Base-by-base conservation (phyloP, 495 filamentous ascomycete genomes). In the Hapsidospora chrysogenum region DNA sequence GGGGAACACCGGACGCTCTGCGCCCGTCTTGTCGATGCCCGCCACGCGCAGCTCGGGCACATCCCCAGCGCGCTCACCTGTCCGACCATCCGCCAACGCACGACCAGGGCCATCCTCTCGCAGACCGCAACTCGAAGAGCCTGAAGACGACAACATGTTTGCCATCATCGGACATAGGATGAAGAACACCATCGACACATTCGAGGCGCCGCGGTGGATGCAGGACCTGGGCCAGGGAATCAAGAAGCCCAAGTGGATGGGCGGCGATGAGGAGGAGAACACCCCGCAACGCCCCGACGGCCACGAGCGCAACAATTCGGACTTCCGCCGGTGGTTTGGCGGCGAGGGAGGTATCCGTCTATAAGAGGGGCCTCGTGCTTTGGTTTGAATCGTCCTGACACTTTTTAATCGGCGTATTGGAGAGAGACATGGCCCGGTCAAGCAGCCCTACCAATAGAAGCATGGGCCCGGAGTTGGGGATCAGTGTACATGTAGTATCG, bases 211-310 rank as follows among this genome's bases (percentile, higher is more conserved):
- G 2, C 70, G 75, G 33, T 92, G 85, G 83, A 46, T 92, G 33
- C 68, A 75, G 41, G 72, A 73, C 15, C 67, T 78, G 35, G 58
- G 69, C 11, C 58, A 72, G 16, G 65, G 64, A 10, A 68, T 82
- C 46, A 79, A 79, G 49, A 64, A 74, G 47, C 86, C 84, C 2
- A 82, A 77, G 41, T 94, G 86, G 86, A 80, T 93, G 75, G 71
- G 70, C 9, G 72, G 68, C 13, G 65, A 59, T 38, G 63, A 63
- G 27, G 56, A 55, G 11, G 58, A 25, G 26, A 26, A n/a, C 2
- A 22, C 31, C 14, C n/a, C 20, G 26, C 19, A 20, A 20, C 14
- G 33, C 19, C 13, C 31, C 33, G 31, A 19, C 17, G 6, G 40
- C 35, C 17, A 30, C 35, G 20, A 22, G 41, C 20, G 35, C 41